Evolutionary conservation across 2,329 filamentous ascomycete genomes (phyloP).

Genomic region (Neospermospora avenae): DNA sequence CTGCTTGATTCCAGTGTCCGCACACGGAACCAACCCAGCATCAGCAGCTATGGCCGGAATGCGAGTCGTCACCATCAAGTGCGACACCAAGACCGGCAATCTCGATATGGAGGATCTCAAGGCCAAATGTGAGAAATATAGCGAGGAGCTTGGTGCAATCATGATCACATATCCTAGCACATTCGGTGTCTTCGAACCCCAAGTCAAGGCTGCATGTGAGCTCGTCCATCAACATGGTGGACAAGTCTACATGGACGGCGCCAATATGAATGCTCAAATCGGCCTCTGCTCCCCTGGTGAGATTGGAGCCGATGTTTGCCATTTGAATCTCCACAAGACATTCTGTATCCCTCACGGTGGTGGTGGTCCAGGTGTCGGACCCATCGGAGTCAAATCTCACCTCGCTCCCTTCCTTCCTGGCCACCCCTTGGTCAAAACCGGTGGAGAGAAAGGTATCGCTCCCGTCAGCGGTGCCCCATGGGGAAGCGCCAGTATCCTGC

Average conservation of each 20-base stretch:
- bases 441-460: conserved; percentile 55
- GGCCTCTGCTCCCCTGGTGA: conserved; percentile 91
- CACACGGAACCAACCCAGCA: conserved; percentile 93
- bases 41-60: conserved; percentile 95
- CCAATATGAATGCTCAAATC: conserved; percentile 98
- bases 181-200: conserved; percentile 90
- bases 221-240: conserved; percentile 85
- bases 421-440: conserved; percentile 58
- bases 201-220: conserved; percentile 79
- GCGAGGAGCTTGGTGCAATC: conserved; percentile 81
- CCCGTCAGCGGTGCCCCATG: conserved; percentile 79
- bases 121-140: conserved; percentile 84
- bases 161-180: conserved; percentile 98
- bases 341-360: conserved; percentile 98
- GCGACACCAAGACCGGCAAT: conserved; percentile 82
- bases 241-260: conserved; percentile 97
- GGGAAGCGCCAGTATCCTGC: conserved; percentile 87
- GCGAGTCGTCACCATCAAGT: conserved; percentile 90
- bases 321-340: conserved; percentile 96
- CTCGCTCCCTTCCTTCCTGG: conserved; percentile 71
- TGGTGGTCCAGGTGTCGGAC: conserved; percentile 88
- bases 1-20: conserved; percentile 90
- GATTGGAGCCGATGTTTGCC: conserved; percentile 94
- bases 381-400: conserved; percentile 85
- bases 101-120: conserved; percentile 83